Evolutionary conservation across 192 early-diverging fungal genomes (phyloP).

Genomic region (Gamsiella multidivaricata): DNA sequence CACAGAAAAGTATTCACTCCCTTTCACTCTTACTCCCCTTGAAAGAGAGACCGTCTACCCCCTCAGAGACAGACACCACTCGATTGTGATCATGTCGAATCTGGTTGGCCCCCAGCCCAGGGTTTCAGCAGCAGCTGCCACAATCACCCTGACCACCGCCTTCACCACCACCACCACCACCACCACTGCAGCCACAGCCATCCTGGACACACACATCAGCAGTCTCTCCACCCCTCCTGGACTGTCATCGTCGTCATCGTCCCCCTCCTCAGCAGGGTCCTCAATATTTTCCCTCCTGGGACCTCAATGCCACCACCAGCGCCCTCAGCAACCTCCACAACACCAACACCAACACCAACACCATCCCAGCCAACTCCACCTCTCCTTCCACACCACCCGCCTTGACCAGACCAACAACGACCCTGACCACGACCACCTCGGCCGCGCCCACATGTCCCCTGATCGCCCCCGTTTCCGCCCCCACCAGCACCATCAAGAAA

Average conservation of each 20-base stretch:
- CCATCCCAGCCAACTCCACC: background rate
- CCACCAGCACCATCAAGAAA: too few species aligned
- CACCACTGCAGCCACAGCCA: background rate
- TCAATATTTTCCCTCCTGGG: too few species aligned
- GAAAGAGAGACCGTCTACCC: background rate
- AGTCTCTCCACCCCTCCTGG: background rate
- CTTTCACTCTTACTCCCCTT: too few species aligned
- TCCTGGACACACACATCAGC: too few species aligned
- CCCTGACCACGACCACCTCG: background rate
- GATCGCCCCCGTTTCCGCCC: background rate
- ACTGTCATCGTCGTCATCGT: too few species aligned
- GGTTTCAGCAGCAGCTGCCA: background rate
- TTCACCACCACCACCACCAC: background rate
- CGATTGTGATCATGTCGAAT: slow-evolving; percentile 5
- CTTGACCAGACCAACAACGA: slow-evolving; percentile 8
- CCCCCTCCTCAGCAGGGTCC: too few species aligned
- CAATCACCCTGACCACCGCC: background rate
- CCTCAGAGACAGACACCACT: background rate
- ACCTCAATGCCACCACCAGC: too few species aligned
- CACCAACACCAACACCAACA: background rate
- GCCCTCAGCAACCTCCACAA: background rate
- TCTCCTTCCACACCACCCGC: background rate
- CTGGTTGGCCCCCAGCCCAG: background rate
- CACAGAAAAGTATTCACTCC: too few species aligned
- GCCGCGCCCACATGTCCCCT: background rate